A percentile compares a stretch with the other conserved stretches of the same genome.
Conservation (phyloP, 495 filamentous ascomycete genomes). For the Xylaria sp. region DNA sequence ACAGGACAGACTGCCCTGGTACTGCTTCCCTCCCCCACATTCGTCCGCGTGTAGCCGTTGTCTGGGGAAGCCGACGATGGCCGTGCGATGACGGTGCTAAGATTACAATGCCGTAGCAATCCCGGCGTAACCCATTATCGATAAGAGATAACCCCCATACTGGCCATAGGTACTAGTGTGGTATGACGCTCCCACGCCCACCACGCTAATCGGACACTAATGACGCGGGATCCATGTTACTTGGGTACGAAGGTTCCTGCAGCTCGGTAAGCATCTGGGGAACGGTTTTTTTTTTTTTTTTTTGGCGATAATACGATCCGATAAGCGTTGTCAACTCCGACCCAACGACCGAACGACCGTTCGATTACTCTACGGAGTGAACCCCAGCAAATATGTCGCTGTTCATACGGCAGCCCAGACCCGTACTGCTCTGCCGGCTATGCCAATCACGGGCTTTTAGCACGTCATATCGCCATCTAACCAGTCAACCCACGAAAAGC, state of each 20-base stretch:
- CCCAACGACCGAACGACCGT: not conserved
- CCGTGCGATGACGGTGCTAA: slow-evolving; percentile 23
- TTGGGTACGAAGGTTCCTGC: slow-evolving; percentile 17
- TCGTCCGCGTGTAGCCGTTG: slow-evolving; percentile 39
- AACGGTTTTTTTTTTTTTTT: not conserved
- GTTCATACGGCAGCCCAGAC: slow-evolving; percentile 31
- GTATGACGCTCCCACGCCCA: not conserved
- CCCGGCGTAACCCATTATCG: not conserved
- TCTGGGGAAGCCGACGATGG: slow-evolving; percentile 43
- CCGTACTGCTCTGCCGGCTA: slow-evolving; percentile 45
- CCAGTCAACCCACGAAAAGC: slow-evolving; percentile 39
- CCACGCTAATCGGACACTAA: slow-evolving; percentile 4
- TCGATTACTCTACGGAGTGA: slow-evolving; percentile 28
- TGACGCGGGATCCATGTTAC: slow-evolving; percentile 19
- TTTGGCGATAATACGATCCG: slow-evolving; percentile 23
- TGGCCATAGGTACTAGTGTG: no score
- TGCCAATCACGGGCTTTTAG: slow-evolving; percentile 59
- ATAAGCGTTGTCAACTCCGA: slow-evolving; percentile 9
- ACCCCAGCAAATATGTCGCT: slow-evolving; percentile 25
- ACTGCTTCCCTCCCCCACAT: slow-evolving; percentile 36
- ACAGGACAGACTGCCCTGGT: slow-evolving; percentile 23
- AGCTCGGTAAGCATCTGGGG: slow-evolving; percentile 26
- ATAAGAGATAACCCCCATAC: slow-evolving; percentile 1
- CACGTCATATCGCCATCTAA: slow-evolving; percentile 49
- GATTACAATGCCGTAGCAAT: not conserved